phyloP scores from a whole-genome alignment of 768 basidiomycete genomes.

The Trametes meyenii region DNA sequence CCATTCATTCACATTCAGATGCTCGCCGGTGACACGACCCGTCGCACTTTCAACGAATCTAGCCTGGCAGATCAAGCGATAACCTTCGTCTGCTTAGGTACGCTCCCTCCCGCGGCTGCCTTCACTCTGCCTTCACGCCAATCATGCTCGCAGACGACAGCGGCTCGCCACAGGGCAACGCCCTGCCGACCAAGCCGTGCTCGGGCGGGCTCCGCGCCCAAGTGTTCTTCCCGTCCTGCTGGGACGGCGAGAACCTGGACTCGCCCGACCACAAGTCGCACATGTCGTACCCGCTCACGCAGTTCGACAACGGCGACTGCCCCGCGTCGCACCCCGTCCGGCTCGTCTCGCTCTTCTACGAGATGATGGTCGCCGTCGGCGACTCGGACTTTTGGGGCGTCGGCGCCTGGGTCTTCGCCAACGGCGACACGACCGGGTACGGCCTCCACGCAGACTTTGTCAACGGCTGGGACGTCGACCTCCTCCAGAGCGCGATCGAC shows the following conservation, averaged over 20 bases:
- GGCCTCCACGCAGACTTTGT: conserved; percentile 32
- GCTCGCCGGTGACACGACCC: conserved; percentile 34
- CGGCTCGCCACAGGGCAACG: conserved; percentile 22
- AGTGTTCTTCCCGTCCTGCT: conserved; percentile 39
- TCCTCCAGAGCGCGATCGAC: conserved; percentile 30
- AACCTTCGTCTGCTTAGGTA: conserved; percentile 35
- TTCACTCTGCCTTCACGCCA: not conserved
- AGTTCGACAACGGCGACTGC: conserved; percentile 30
- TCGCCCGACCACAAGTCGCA: conserved; percentile 43
- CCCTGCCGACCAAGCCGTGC: conserved; percentile 27
- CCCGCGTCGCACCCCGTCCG: conserved; percentile 30
- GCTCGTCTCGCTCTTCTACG: conserved; percentile 32
- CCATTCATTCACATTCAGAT: conserved; percentile 18
- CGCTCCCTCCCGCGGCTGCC: not conserved
- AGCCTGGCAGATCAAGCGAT: conserved; percentile 36
- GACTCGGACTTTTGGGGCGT: conserved; percentile 23
- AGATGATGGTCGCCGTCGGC: conserved; percentile 24
- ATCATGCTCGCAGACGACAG: conserved; percentile 25
- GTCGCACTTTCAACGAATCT: conserved; percentile 35
- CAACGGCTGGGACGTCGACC: conserved; percentile 27
- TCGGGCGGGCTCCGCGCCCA: conserved; percentile 34
- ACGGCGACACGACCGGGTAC: conserved; percentile 30
- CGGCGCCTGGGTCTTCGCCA: conserved; percentile 28
- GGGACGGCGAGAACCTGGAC: conserved; percentile 45
- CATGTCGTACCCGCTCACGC: conserved; percentile 38